Conservation (phyloP, 2,329 filamentous ascomycete genomes). For the Diaporthe caulivora region DNA sequence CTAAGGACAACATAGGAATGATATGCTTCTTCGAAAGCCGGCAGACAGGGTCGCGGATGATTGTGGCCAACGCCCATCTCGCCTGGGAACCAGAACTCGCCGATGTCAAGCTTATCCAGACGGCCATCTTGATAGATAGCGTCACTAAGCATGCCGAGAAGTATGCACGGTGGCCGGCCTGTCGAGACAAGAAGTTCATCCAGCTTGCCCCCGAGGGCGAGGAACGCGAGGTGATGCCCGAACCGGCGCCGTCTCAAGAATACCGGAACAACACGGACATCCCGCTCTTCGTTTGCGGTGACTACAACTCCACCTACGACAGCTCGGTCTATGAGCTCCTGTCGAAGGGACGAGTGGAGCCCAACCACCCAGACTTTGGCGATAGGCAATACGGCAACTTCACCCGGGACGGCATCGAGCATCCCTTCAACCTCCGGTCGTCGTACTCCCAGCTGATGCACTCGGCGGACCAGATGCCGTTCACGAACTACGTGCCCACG, state of each 20-base stretch:
- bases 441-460: slow-evolving; percentile 87
- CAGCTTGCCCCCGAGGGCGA: slow-evolving; percentile 60
- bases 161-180: slow-evolving; percentile 83
- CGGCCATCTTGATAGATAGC: slow-evolving; percentile 93
- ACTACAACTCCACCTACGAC: slow-evolving; percentile 91
- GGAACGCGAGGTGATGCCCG: slow-evolving; percentile 66
- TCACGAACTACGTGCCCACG: slow-evolving; percentile 97
- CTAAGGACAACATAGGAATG: slow-evolving; percentile 95
- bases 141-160: slow-evolving; percentile 87
- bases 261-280: slow-evolving; percentile 90
- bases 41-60: slow-evolving; percentile 87
- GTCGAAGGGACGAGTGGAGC: slow-evolving; percentile 80
- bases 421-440: slow-evolving; percentile 94
- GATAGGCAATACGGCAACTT: slow-evolving; percentile 92
- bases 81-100: slow-evolving; percentile 93
- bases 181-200: slow-evolving; percentile 82
- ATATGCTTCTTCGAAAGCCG: slow-evolving; percentile 94
- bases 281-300: slow-evolving; percentile 90
- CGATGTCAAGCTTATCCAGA: slow-evolving; percentile 97
- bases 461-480: slow-evolving; percentile 85
- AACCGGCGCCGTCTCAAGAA: slow-evolving; percentile 85
- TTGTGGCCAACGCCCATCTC: slow-evolving; percentile 93
- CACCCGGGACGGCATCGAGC: slow-evolving; percentile 90
- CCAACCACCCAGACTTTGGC: slow-evolving; percentile 83
- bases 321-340: slow-evolving; percentile 95